Percentiles rank a stretch among this genome's conserved stretches.
Conservation (phyloP, 371 early-diverging fungal genomes). For the Mucor saturninus region DNA sequence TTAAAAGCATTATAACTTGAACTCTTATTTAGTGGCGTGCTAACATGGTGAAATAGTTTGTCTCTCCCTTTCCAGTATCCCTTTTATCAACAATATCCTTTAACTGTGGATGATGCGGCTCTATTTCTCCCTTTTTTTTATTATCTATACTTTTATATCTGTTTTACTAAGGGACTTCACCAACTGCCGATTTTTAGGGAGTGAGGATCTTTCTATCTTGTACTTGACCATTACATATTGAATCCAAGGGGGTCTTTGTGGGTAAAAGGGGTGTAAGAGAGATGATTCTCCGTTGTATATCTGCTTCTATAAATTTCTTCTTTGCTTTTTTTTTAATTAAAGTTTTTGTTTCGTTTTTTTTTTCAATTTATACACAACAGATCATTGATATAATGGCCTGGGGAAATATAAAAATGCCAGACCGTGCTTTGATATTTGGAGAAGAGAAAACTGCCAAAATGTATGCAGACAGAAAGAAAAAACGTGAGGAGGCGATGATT, state of each 20-base stretch:
- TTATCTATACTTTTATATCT: slow-evolving; percentile 1
- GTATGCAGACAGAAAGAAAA: slow-evolving; percentile 2
- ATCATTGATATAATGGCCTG: slow-evolving; percentile 1
- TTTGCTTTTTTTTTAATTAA: neutral
- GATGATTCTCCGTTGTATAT: neutral
- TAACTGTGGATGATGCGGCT: no score
- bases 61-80: no score
- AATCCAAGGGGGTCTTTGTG: neutral
- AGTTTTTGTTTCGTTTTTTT: neutral
- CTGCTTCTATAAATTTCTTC: neutral
- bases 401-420: slow-evolving; percentile 9
- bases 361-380: neutral
- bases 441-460: slow-evolving; percentile 2
- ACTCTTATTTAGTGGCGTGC: no score
- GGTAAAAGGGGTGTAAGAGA: neutral
- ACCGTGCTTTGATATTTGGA: slow-evolving; percentile 10
- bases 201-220: neutral
- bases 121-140: neutral
- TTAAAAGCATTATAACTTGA: no score
- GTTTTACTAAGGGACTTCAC: neutral
- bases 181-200: neutral
- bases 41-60: no score
- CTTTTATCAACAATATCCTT: no score
- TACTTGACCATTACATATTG: neutral
- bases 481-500: slow-evolving; percentile 6